These are phyloP conservation scores for Anthracocystis setariae DNA, from an alignment of 1,284 basidiomycete genomes.

Conservation along the genomic window DNA sequence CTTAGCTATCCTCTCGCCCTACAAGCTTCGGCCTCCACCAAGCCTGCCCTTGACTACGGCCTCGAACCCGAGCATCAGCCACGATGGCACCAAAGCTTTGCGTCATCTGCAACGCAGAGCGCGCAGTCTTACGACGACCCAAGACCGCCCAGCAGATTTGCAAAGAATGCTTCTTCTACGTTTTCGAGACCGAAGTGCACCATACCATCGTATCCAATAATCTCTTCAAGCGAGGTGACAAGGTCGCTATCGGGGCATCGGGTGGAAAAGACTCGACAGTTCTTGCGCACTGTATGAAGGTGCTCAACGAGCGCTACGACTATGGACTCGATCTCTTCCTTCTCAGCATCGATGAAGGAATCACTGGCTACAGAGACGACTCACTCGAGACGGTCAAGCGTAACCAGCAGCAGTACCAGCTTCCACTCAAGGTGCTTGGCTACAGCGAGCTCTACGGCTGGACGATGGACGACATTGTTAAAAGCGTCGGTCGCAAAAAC, in stretches of 20 bases:
- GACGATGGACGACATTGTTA: constrained; percentile 98
- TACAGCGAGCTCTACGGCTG: constrained; percentile 98
- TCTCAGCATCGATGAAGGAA: constrained; percentile 97
- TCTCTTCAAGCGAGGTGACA: constrained; percentile 89
- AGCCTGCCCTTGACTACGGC: no score
- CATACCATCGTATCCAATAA: constrained; percentile 79
- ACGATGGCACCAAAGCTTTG: constrained; percentile 69
- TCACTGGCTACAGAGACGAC: constrained; percentile 97
- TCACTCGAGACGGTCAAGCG: constrained; percentile 98
- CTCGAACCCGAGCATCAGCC: no score
- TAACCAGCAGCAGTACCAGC: constrained; percentile 92
- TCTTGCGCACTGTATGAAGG: constrained; percentile 94
- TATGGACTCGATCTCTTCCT: constrained; percentile 92
- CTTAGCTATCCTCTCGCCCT: no score
- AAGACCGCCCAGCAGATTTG: constrained; percentile 98
- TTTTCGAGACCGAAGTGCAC: constrained; percentile 98
- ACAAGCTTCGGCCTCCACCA: no score
- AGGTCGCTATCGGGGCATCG: constrained; percentile 95
- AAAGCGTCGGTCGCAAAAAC: constrained; percentile 93
- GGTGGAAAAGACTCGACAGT: constrained; percentile 99
- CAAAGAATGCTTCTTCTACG: constrained; percentile 92
- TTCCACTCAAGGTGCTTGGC: constrained; percentile 93
- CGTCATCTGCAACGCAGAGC: constrained; percentile 78
- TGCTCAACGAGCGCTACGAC: constrained; percentile 89
- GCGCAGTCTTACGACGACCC: constrained; percentile 90